These are phyloP conservation scores for Pseudopyrenochaeta lycopersici DNA, from an alignment of 2,329 filamentous ascomycete genomes.

Conservation along the genomic window DNA sequence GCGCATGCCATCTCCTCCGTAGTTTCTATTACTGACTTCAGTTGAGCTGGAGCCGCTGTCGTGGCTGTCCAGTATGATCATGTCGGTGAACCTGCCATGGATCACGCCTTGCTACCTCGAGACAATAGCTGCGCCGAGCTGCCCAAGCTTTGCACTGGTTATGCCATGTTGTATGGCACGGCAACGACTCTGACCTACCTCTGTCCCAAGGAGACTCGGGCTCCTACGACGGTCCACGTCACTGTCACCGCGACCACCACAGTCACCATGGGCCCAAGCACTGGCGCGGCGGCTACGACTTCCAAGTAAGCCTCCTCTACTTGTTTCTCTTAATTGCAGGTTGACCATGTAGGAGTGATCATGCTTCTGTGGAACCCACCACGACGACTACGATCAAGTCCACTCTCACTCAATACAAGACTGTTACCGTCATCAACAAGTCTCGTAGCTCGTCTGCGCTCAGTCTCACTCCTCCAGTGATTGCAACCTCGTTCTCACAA, in stretches of 20 bases:
- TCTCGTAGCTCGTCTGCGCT: neutral
- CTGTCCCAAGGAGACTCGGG: slow-evolving; percentile 20
- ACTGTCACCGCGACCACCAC: slow-evolving; percentile 30
- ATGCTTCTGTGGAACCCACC: slow-evolving; percentile 11
- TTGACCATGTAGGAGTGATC: slow-evolving; percentile 1
- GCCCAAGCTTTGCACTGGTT: slow-evolving; percentile 32
- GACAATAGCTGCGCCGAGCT: slow-evolving; percentile 17
- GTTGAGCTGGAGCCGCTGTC: slow-evolving; percentile 15
- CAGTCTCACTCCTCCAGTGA: neutral
- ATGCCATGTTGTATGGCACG: slow-evolving; percentile 20
- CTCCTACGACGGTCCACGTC: slow-evolving; percentile 20
- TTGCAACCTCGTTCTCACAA: neutral
- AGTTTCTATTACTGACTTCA: neutral
- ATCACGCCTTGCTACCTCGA: slow-evolving; percentile 12
- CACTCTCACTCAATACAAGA: slow-evolving; percentile 19
- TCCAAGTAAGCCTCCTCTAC: neutral
- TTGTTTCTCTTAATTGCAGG: neutral
- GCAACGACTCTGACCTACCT: slow-evolving; percentile 34
- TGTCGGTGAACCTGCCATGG: slow-evolving; percentile 4
- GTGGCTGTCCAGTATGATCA: slow-evolving; percentile 12
- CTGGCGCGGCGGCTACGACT: slow-evolving; percentile 1
- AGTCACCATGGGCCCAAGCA: neutral
- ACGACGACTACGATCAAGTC: slow-evolving; percentile 26
- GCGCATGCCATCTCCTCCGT: neutral
- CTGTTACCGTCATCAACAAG: slow-evolving; percentile 12